Conservation (phyloP, 2,329 filamentous ascomycete genomes). For the Shiraia bambusicola region DNA sequence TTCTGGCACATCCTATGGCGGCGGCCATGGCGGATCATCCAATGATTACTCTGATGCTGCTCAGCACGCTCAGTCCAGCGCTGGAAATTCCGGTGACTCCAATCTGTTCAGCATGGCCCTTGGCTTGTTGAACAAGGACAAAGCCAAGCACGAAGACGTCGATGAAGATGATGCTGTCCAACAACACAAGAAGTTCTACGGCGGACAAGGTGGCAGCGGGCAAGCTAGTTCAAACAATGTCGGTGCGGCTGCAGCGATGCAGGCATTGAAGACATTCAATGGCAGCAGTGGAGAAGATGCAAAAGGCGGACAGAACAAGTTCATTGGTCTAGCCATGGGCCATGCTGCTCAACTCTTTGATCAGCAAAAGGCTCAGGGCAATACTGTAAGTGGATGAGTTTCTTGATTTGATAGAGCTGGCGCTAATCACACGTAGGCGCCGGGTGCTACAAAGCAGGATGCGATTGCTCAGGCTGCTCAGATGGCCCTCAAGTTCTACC, state of each 20-base stretch:
- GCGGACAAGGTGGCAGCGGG: conserved; percentile 49
- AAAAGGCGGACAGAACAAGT: conserved; percentile 67
- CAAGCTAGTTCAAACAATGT: conserved; percentile 48
- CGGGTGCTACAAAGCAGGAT: conserved; percentile 73
- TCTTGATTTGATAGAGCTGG: conserved; percentile 43
- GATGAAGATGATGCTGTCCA: conserved; percentile 68
- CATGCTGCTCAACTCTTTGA: conserved; percentile 80
- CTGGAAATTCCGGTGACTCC: conserved; percentile 52
- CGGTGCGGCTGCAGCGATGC: conserved; percentile 70
- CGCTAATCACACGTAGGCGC: conserved; percentile 34
- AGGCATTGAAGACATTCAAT: conserved; percentile 78
- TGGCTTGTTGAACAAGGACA: conserved; percentile 51
- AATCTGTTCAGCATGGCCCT: conserved; percentile 60
- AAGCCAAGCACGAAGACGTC: conserved; percentile 44
- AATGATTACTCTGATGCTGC: conserved; percentile 58
- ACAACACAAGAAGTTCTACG: conserved; percentile 76
- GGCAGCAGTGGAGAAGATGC: conserved; percentile 50
- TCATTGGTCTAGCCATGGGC: conserved; percentile 83
- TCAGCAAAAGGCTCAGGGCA: conserved; percentile 58
- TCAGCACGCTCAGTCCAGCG: conserved; percentile 57
- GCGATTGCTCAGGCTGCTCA: conserved; percentile 78
- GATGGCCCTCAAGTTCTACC: conserved; percentile 87
- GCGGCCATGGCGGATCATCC: conserved; percentile 42
- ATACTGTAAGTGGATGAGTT: conserved; percentile 48
- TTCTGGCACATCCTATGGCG: conserved; percentile 48